These are phyloP conservation scores for Coemansia sp. DNA, from an alignment of 192 early-diverging fungal genomes.

Conservation along the genomic window DNA sequence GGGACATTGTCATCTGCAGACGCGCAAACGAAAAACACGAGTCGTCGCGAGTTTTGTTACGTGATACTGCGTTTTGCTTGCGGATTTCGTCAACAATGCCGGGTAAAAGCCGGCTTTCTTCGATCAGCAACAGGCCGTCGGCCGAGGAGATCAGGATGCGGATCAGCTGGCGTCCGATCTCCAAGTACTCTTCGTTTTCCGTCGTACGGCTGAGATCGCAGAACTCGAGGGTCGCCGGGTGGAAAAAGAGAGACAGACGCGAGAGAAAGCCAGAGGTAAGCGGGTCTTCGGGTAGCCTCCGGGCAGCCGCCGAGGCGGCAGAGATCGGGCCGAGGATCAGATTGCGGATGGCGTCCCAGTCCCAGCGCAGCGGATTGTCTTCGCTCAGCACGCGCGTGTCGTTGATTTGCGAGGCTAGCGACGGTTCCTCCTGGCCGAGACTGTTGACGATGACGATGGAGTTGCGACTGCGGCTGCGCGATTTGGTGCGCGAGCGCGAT, in stretches of 20 bases:
- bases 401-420: conserved; percentile 27
- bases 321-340: conserved; percentile 34
- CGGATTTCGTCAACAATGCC: conserved; percentile 49
- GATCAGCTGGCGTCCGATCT: conserved; percentile 50
- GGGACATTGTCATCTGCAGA: conserved; percentile 54
- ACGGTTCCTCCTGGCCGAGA: conserved; percentile 17
- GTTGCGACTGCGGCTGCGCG: conserved; percentile 46
- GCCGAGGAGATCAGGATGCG: conserved; percentile 47
- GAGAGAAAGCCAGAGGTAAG: conserved; percentile 27
- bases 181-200: conserved; percentile 48
- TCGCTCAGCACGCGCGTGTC: conserved; percentile 42
- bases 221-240: conserved; percentile 47
- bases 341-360: conserved; percentile 39
- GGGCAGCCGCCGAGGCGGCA: conserved; percentile 14
- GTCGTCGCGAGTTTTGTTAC: conserved; percentile 36
- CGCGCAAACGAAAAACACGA: conserved; percentile 52
- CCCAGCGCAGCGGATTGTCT: conserved; percentile 52
- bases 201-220: conserved; percentile 49
- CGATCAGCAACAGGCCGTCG: conserved; percentile 47
- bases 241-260: conserved; percentile 41
- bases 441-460: conserved; percentile 24
- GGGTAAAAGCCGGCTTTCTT: conserved; percentile 41
- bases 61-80: conserved; percentile 34
- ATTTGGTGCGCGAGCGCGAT: conserved; percentile 44
- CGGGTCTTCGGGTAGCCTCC: conserved; percentile 33